phyloP scores from a whole-genome alignment of 2,329 filamentous ascomycete genomes.

The Polychaeton citri region DNA sequence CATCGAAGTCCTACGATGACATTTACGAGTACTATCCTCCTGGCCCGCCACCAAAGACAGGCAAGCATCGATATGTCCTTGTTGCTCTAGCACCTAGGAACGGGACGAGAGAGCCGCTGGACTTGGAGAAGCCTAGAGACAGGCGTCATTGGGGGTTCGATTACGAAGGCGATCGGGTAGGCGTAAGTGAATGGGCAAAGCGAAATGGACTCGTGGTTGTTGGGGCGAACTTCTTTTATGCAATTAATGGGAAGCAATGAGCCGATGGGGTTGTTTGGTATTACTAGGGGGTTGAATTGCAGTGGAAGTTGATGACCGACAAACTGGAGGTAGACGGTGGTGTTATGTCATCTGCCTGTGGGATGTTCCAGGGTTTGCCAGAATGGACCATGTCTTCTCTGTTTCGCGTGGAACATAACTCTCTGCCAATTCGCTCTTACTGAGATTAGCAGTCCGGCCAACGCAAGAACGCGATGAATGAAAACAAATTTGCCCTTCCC shows the following conservation, averaged over 20 bases:
- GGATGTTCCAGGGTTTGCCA: too few relatives aligned
- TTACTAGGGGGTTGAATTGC: too few relatives aligned
- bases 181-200: slow-evolving; percentile 38
- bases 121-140: slow-evolving; percentile 34
- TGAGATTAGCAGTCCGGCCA: too few relatives aligned
- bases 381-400: too few relatives aligned
- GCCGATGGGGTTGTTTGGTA: too few relatives aligned
- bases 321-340: too few relatives aligned
- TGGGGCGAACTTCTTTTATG: slow-evolving; percentile 35
- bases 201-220: slow-evolving; percentile 36
- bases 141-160: slow-evolving; percentile 44
- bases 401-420: too few relatives aligned
- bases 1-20: slow-evolving; percentile 17
- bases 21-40: slow-evolving; percentile 40
- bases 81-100: slow-evolving; percentile 35
- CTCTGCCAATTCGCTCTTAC: too few relatives aligned
- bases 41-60: slow-evolving; percentile 41
- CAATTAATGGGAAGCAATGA: slow-evolving; percentile 36
- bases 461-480: too few relatives aligned
- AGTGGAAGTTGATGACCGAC: too few relatives aligned
- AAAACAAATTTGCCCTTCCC: too few relatives aligned
- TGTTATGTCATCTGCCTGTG: too few relatives aligned
- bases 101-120: slow-evolving; percentile 26
- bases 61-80: slow-evolving; percentile 46
- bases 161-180: slow-evolving; percentile 32